Evolutionary conservation across 805 yeast species (phyloP).

Genomic region (Candida nonsorbophila): DNA sequence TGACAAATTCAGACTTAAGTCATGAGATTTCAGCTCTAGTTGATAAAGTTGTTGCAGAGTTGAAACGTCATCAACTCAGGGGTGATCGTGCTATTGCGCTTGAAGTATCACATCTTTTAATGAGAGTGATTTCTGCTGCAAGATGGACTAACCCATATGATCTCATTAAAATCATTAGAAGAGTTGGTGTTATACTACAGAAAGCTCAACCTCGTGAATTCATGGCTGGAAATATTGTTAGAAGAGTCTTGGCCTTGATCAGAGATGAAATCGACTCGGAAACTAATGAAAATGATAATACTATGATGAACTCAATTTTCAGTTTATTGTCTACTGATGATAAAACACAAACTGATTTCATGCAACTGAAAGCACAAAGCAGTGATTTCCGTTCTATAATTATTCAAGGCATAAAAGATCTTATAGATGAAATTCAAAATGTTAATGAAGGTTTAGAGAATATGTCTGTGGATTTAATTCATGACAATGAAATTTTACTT

Average conservation of each 20-base stretch:
- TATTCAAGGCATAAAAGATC: conserved; percentile 87
- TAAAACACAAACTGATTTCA: conserved; percentile 19
- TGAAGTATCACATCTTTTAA: conserved; percentile 79
- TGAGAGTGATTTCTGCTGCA: conserved; percentile 84
- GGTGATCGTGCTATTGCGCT: conserved; percentile 83
- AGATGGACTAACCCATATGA: conserved; percentile 81
- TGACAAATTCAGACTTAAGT: conserved; percentile 8
- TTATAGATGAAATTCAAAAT: conserved; percentile 85
- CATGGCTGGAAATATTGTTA: conserved; percentile 82
- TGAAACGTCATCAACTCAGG: conserved; percentile 78
- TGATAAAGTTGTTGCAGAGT: conserved; percentile 39
- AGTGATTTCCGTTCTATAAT: conserved; percentile 77
- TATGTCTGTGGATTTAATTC: conserved; percentile 89
- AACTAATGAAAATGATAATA: conserved; percentile 19
- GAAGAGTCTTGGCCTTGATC: conserved; percentile 81
- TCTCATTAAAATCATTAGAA: conserved; percentile 64
- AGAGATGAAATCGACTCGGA: conserved; percentile 64
- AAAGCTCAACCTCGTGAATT: conserved; percentile 87
- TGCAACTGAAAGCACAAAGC: conserved; percentile 37
- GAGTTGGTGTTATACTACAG: conserved; percentile 63
- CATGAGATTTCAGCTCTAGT: conserved; percentile 30
- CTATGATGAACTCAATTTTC: conserved; percentile 82
- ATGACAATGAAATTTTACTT: conserved; percentile 77
- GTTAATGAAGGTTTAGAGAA: conserved; percentile 88
- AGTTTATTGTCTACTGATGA: conserved; percentile 59